A percentile compares a stretch with the other conserved stretches of the same genome.
These are phyloP conservation scores for Acanthamoeba triangularis DNA, from an alignment of 208 protist species.

Conservation along the genomic window DNA sequence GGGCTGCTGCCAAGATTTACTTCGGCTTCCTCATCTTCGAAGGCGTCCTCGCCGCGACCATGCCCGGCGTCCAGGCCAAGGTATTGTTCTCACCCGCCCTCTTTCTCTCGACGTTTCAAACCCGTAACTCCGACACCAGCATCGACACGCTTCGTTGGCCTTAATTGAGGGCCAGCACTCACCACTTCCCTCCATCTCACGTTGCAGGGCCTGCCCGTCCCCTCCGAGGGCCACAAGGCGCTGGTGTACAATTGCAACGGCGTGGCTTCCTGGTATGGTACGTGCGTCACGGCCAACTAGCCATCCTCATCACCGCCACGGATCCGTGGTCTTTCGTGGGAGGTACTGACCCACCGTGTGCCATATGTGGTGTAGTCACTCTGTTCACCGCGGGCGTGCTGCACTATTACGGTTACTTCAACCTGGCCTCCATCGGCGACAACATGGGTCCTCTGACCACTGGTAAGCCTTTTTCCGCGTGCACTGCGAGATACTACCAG, in stretches of 20 bases:
- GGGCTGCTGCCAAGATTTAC: conserved; percentile 85
- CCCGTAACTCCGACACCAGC: no score
- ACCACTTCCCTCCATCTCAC: conserved; percentile 88
- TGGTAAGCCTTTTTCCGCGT: not conserved
- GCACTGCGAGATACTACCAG: no score
- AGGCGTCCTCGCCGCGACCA: conserved; percentile 91
- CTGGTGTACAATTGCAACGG: conserved; percentile 95
- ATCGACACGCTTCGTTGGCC: no score
- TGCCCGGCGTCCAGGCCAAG: conserved; percentile 90
- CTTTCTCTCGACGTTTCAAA: no score
- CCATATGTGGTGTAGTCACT: not conserved
- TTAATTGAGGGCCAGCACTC: conserved; percentile 76
- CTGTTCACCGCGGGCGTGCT: conserved; percentile 1
- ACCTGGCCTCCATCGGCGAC: conserved; percentile 14
- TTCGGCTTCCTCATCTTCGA: conserved; percentile 84
- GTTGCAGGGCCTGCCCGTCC: conserved; percentile 92
- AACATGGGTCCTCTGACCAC: conserved; percentile 49
- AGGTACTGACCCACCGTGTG: not conserved
- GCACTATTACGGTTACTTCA: conserved; percentile 66
- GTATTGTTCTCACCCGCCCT: not conserved
- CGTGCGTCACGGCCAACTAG: conserved; percentile 79
- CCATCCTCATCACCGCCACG: conserved; percentile 79
- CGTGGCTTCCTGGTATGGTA: conserved; percentile 92
- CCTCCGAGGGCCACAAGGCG: conserved; percentile 85
- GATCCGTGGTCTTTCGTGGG: not conserved